These are phyloP conservation scores for Cordyceps javanica DNA, from an alignment of 2,329 filamentous ascomycete species.

Conservation along the genomic window DNA sequence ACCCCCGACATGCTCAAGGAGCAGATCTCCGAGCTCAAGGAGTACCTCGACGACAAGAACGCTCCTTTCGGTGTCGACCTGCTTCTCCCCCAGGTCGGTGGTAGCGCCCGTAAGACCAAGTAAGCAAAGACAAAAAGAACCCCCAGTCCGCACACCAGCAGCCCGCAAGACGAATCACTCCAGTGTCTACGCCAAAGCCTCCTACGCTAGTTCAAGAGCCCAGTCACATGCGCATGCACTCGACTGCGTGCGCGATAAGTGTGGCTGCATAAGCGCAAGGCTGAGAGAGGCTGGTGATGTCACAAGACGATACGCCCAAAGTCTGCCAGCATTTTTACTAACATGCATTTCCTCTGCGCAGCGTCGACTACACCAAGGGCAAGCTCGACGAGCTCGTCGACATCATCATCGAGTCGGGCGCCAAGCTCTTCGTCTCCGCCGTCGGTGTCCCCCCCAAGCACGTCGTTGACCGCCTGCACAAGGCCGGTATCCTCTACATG, in stretches of 20 bases:
- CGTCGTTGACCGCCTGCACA: constrained; percentile 87
- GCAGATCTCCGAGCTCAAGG: constrained; percentile 92
- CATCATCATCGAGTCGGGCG: constrained; percentile 87
- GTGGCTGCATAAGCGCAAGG: not conserved
- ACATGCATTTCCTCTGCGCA: constrained; percentile 30
- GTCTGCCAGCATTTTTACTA: not conserved
- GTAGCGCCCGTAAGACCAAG: constrained; percentile 92
- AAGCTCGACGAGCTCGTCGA: constrained; percentile 87
- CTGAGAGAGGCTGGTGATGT: not conserved
- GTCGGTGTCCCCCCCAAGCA: constrained; percentile 87
- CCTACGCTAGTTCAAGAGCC: not conserved
- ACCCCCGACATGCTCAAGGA: constrained; percentile 95
- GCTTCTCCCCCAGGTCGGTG: constrained; percentile 88
- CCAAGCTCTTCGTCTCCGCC: constrained; percentile 92
- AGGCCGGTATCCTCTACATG: constrained; percentile 88
- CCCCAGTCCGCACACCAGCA: too few species aligned
- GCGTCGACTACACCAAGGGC: constrained; percentile 99
- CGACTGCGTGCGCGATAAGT: not conserved
- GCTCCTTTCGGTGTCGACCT: constrained; percentile 94
- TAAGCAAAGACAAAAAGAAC: too few species aligned
- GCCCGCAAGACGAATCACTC: not conserved
- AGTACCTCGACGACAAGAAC: constrained; percentile 79
- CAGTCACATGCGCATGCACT: constrained; percentile 4
- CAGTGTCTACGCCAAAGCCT: not conserved
- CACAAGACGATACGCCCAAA: not conserved